These are phyloP conservation scores for Mycogone perniciosa DNA, from an alignment of 2,329 filamentous ascomycete genomes.

Conservation along the genomic window DNA sequence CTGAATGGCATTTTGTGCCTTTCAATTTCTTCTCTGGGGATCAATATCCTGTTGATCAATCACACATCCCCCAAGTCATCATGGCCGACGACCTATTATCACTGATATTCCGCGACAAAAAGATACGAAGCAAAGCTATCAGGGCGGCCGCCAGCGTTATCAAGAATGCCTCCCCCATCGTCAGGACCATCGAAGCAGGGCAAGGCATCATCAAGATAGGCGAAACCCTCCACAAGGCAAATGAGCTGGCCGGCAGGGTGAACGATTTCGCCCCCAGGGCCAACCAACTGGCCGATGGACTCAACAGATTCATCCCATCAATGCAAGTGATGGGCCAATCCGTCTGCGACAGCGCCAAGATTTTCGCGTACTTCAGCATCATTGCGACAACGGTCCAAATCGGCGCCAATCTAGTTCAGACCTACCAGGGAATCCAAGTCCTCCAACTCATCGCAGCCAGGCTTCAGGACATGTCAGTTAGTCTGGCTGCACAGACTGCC, in stretches of 20 bases:
- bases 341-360: conserved; percentile 25
- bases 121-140: conserved; percentile 3
- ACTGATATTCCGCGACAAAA: conserved; percentile 6
- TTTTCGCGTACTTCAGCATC: conserved; percentile 26
- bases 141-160: conserved; percentile 5
- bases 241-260: conserved; percentile 11
- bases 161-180: conserved; percentile 6
- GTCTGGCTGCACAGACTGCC: conserved; percentile 29
- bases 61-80: not conserved
- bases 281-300: conserved; percentile 17
- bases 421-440: conserved; percentile 31
- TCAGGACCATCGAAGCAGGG: conserved; percentile 22
- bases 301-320: conserved; percentile 23
- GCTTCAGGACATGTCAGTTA: conserved; percentile 28
- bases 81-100: conserved; percentile 10
- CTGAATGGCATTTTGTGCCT: too few relatives aligned
- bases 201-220: conserved; percentile 20
- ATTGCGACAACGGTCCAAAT: conserved; percentile 26
- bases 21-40: too few relatives aligned
- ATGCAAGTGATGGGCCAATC: conserved; percentile 32
- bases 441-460: conserved; percentile 30
- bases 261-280: conserved; percentile 17
- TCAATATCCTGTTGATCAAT: too few relatives aligned
- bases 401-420: conserved; percentile 29
- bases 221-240: conserved; percentile 20